Evolutionary conservation across 2,329 filamentous ascomycete genomes (phyloP).

Genomic region (Berkeleyomyces rouxiae): DNA sequence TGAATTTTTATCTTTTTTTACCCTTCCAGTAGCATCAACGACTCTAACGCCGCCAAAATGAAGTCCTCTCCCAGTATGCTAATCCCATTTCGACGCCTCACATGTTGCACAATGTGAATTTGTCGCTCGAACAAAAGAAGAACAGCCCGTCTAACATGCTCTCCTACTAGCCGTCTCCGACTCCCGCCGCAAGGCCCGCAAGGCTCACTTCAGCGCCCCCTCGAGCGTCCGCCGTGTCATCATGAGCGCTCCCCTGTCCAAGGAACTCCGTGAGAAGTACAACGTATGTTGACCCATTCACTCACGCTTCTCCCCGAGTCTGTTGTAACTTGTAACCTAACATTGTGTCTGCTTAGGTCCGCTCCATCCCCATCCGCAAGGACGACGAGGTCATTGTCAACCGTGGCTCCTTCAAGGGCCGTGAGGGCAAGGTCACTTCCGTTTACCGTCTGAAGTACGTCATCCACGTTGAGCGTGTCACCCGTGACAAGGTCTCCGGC

Average conservation of each 20-base stretch:
- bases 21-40: constrained; percentile 9
- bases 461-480: constrained; percentile 92
- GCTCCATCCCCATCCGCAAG: constrained; percentile 92
- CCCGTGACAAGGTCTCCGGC: constrained; percentile 93
- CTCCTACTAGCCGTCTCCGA: constrained; percentile 40
- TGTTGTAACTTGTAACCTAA: neutral
- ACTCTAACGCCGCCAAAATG: constrained; percentile 12
- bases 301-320: too few species aligned
- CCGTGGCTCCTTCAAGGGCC: constrained; percentile 89
- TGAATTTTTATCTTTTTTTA: constrained; percentile 1
- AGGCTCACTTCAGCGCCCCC: constrained; percentile 92
- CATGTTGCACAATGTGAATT: neutral
- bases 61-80: constrained; percentile 13
- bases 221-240: constrained; percentile 88
- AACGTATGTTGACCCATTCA: constrained; percentile 47
- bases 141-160: constrained; percentile 7
- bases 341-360: constrained; percentile 43
- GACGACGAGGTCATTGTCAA: constrained; percentile 89
- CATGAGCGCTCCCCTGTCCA: constrained; percentile 90
- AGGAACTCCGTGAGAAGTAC: constrained; percentile 98
- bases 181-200: constrained; percentile 96
- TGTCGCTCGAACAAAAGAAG: neutral
- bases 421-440: constrained; percentile 93
- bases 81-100: neutral
- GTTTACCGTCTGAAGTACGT: constrained; percentile 98